phyloP scores from a whole-genome alignment of 2,329 filamentous ascomycete genomes.

The Botrytis fabae region DNA sequence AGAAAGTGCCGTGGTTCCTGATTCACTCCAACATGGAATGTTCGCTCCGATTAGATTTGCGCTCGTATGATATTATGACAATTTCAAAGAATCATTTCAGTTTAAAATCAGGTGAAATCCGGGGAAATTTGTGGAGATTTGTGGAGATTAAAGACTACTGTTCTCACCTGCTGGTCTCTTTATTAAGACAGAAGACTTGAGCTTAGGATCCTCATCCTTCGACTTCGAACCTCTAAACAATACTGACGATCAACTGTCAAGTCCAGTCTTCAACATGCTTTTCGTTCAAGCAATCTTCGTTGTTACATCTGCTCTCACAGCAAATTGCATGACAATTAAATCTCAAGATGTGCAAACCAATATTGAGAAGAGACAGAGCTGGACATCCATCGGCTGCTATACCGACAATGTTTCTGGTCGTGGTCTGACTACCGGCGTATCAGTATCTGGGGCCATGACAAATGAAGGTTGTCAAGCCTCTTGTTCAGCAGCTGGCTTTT shows the following conservation, averaged over 20 bases:
- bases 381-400: constrained; percentile 24
- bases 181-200: neutral
- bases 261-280: neutral
- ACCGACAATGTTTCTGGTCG: constrained; percentile 23
- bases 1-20: neutral
- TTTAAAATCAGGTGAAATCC: neutral
- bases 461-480: constrained; percentile 27
- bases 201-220: neutral
- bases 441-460: constrained; percentile 27
- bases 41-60: constrained; percentile 1
- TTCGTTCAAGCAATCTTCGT: neutral
- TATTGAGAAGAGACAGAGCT: constrained; percentile 13
- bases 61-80: neutral
- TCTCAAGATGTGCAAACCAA: constrained; percentile 5
- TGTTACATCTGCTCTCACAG: neutral
- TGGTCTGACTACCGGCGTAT: neutral
- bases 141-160: neutral
- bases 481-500: constrained; percentile 25
- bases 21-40: constrained; percentile 1
- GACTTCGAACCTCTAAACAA: neutral
- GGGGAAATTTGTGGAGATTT: neutral
- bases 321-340: neutral
- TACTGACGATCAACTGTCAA: neutral
- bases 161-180: neutral
- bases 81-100: neutral